Conservation (phyloP, 73 alveolate genomes). For the Paramecium caudatum region DNA sequence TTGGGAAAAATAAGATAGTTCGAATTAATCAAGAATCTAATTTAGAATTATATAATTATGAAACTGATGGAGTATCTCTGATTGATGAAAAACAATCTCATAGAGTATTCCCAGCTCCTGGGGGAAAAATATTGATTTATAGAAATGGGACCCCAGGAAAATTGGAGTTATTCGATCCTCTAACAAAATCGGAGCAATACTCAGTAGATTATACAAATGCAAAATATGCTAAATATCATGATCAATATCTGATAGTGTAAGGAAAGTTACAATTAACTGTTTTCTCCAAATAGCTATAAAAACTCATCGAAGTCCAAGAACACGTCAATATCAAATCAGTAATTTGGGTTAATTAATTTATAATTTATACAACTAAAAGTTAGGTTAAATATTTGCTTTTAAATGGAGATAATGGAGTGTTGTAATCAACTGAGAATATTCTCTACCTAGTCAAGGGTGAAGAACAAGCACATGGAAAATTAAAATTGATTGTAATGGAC, state of each 20-base stretch:
- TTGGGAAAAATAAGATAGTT: constrained; percentile 19
- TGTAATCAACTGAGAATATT: constrained; percentile 78
- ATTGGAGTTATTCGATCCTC: constrained; percentile 43
- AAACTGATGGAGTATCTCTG: constrained; percentile 74
- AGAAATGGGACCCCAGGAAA: not conserved
- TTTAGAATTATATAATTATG: constrained; percentile 58
- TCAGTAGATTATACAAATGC: not conserved
- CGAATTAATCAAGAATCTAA: constrained; percentile 20
- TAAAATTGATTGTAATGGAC: constrained; percentile 42
- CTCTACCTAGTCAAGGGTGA: constrained; percentile 72
- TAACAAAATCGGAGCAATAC: not conserved
- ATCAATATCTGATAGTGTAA: not conserved
- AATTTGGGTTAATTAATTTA: constrained; percentile 86
- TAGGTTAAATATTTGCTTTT: constrained; percentile 89
- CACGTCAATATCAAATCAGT: constrained; percentile 82
- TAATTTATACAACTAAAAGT: constrained; percentile 92
- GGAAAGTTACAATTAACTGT: constrained; percentile 45
- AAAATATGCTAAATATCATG: constrained; percentile 43
- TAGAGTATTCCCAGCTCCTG: constrained; percentile 45
- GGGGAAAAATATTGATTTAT: constrained; percentile 31
- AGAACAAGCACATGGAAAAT: not conserved
- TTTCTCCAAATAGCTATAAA: constrained; percentile 86
- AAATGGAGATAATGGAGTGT: constrained; percentile 79
- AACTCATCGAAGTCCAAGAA: constrained; percentile 84
- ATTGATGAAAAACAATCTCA: not conserved